Percentiles rank a stretch among this genome's conserved stretches.
Conservation (phyloP, 352 stramenopile species). For the Phytopythium boreale region DNA sequence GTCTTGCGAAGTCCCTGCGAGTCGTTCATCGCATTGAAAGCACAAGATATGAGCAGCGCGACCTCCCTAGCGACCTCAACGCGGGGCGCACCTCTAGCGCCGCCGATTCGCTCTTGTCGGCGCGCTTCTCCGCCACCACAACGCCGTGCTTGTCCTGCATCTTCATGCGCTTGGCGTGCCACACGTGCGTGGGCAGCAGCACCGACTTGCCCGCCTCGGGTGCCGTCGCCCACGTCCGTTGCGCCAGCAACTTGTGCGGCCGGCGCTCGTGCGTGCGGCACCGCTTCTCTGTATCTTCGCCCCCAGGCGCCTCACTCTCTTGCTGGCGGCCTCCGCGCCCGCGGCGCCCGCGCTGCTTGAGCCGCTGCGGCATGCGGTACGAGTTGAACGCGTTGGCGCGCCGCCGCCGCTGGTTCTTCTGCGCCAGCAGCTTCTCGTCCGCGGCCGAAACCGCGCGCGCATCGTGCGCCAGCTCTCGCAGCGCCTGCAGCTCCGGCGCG, state of each 20-base stretch:
- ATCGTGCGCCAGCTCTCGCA: slow-evolving; percentile 57
- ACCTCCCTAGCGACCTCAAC: not conserved
- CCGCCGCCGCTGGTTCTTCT: slow-evolving; percentile 64
- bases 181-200: slow-evolving; percentile 68
- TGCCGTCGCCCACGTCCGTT: slow-evolving; percentile 26
- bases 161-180: slow-evolving; percentile 76
- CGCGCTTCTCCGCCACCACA: slow-evolving; percentile 35
- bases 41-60: not conserved
- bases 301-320: slow-evolving; percentile 6
- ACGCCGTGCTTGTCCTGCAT: slow-evolving; percentile 57
- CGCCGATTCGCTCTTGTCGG: slow-evolving; percentile 67
- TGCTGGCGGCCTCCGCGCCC: slow-evolving; percentile 1
- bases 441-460: slow-evolving; percentile 10
- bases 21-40: not conserved
- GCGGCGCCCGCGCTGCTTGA: slow-evolving; percentile 11
- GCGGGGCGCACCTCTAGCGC: slow-evolving; percentile 27
- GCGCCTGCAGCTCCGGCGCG: slow-evolving; percentile 68
- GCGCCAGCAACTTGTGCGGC: slow-evolving; percentile 38
- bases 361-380: slow-evolving; percentile 54
- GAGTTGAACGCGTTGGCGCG: slow-evolving; percentile 81
- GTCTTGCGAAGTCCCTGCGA: slow-evolving; percentile 38
- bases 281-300: slow-evolving; percentile 14
- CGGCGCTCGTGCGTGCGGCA: slow-evolving; percentile 66
- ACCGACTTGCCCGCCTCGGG: slow-evolving; percentile 9
- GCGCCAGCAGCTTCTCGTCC: slow-evolving; percentile 46